Base-by-base conservation (phyloP, 2,329 filamentous ascomycete species). In the Mollisiaceae sp. region DNA sequence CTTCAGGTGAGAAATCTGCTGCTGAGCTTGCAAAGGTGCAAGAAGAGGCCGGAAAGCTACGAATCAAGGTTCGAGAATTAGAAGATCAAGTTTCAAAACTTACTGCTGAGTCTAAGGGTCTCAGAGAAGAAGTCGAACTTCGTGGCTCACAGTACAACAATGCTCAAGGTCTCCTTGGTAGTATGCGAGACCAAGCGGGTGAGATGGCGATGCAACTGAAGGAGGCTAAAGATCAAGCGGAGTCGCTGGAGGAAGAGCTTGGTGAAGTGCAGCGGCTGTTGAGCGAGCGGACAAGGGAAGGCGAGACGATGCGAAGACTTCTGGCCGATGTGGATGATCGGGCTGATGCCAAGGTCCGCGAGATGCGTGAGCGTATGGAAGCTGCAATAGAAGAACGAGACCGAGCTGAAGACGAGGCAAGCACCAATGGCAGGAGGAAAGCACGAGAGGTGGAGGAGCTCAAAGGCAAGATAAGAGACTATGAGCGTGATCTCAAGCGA, bases 301-400 rank as follows among this genome's bases (percentile, higher is more conserved):
- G 89, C 32, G 94, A 98, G 80, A 97, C 93, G 0, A 98, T 99
- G 94, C 88, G 95, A 39, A 85, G 93, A 58, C 84, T 98, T 66
- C 82, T 99, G 14, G 89, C 90, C 18, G 94, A 98, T 70, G 92
- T 94, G 9, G 93, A 98, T 76, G 87, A 91, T 66, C 86, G 92
- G 11, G 89, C 94, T 1, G 94, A 98, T 70, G 82, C 83, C 66
- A 91, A 93, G 74, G 86, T 97, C 20, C 89, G 92, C 35, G 94
- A 98, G 70, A 95, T 97, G 89, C 90, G 92, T 62, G 89, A 92
- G 65, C 88, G 91, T 1, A 90, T 98, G 84, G 94, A 98, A 74
- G 84, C 91, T 1, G 94, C 94, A 0, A 85, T 97, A n/a, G 94
- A 97, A 76, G 95, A 99, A 78, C 88, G 95, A 20, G 95, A 99